phyloP scores from a whole-genome alignment of 2,329 filamentous ascomycete species.

The Cytospora piceicola region DNA sequence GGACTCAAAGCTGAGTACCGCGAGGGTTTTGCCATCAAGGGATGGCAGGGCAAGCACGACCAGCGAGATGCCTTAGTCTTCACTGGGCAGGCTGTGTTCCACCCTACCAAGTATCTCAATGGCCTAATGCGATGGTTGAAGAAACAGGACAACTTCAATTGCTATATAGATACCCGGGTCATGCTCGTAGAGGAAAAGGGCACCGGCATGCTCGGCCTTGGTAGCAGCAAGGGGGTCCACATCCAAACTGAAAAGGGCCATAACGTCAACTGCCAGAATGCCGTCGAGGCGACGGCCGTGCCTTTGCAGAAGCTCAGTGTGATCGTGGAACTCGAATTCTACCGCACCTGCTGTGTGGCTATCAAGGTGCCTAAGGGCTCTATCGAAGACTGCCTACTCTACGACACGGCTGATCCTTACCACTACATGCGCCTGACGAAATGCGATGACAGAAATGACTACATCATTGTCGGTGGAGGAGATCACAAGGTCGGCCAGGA shows the following conservation, averaged over 20 bases:
- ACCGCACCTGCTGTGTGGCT: constrained; percentile 61
- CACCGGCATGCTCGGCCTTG: constrained; percentile 48
- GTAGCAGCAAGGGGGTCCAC: constrained; percentile 50
- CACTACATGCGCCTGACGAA: constrained; percentile 58
- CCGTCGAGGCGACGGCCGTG: constrained; percentile 58
- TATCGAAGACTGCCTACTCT: constrained; percentile 58
- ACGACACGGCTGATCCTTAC: constrained; percentile 58
- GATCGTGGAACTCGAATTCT: constrained; percentile 56
- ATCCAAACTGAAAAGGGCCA: constrained; percentile 51
- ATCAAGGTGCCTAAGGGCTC: constrained; percentile 55
- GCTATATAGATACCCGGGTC: constrained; percentile 56
- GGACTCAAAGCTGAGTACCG: constrained; percentile 49
- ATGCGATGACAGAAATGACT: constrained; percentile 58
- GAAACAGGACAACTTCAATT: constrained; percentile 55
- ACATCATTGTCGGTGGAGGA: constrained; percentile 59
- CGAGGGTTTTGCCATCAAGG: constrained; percentile 51
- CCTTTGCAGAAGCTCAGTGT: constrained; percentile 59
- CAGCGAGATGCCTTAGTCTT: constrained; percentile 56
- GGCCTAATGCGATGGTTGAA: constrained; percentile 57
- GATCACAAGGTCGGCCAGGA: constrained; percentile 64
- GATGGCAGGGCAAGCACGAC: constrained; percentile 55
- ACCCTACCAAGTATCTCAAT: constrained; percentile 59
- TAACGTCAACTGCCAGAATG: constrained; percentile 51
- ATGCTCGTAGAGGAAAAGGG: constrained; percentile 53
- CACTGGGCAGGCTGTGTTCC: constrained; percentile 55